Evolutionary conservation across 176 grass and related monocot species (phyloP).

Genomic region (Areca catechu): DNA sequence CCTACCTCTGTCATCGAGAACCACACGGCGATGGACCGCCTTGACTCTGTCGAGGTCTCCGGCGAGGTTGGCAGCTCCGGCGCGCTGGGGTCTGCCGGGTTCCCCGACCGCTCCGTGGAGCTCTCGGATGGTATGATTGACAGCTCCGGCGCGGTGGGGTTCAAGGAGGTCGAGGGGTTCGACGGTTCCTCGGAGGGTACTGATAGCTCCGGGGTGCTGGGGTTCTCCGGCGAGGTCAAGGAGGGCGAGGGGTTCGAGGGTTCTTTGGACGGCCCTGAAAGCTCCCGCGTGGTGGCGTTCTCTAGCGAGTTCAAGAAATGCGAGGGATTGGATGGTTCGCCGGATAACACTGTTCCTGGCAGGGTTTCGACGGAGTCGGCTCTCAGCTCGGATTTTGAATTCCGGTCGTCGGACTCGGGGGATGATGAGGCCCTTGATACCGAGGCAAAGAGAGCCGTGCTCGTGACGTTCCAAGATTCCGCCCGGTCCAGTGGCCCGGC

Average conservation of each 20-base stretch:
- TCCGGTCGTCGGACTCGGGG: conserved; percentile 34
- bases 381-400: conserved; percentile 25
- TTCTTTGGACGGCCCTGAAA: too few species aligned
- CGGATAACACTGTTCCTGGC: conserved; percentile 6
- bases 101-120: conserved; percentile 60
- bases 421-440: conserved; percentile 13
- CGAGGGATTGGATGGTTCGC: too few species aligned
- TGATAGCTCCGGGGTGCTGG: too few species aligned
- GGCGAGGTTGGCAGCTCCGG: conserved; percentile 10
- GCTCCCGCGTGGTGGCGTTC: too few species aligned
- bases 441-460: conserved; percentile 6
- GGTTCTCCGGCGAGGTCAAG: conserved; percentile 3
- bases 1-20: conserved; percentile 96
- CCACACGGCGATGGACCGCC: conserved; percentile 33
- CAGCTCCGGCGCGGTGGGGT: conserved; percentile 14
- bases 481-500: conserved; percentile 27
- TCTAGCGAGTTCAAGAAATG: too few species aligned
- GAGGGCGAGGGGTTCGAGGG: background rate
- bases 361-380: conserved; percentile 21
- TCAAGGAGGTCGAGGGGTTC: conserved; percentile 4
- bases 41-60: conserved; percentile 2
- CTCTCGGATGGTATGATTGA: conserved; percentile 17
- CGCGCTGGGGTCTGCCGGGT: conserved; percentile 8
- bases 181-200: too few species aligned
- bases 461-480: conserved; percentile 13